Conservation (phyloP, 371 early-diverging fungal species). For the Mortierella sp. region DNA sequence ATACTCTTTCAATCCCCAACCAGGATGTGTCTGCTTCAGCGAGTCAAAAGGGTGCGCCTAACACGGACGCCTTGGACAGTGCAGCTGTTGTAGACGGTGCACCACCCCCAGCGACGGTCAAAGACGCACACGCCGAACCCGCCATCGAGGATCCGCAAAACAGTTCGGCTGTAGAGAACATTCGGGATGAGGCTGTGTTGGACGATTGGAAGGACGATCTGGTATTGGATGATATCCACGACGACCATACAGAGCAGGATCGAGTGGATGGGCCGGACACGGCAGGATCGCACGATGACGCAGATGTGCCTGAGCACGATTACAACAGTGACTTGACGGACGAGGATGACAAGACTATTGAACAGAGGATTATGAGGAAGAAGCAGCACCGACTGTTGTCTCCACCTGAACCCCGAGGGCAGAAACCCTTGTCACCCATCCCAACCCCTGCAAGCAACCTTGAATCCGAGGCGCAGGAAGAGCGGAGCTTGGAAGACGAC, state of each 20-base stretch:
- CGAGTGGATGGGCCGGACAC: background rate
- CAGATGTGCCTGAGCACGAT: background rate
- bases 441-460: background rate
- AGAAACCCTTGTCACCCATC: background rate
- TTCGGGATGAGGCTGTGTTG: background rate
- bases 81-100: background rate
- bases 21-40: background rate
- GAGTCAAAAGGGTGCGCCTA: background rate
- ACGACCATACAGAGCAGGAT: background rate
- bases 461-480: background rate
- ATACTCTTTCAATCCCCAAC: background rate
- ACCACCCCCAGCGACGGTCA: background rate
- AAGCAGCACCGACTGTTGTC: background rate
- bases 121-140: background rate
- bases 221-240: background rate
- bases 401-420: background rate
- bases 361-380: background rate
- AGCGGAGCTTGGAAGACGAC: background rate
- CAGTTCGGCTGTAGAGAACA: background rate
- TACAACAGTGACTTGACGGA: constrained; percentile 16
- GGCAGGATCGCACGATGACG: background rate
- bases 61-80: background rate
- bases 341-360: constrained; percentile 21
- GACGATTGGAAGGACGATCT: background rate
- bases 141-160: background rate